Base-by-base conservation (phyloP, 208 protist genomes). In the Endotrypanum monterogeii region DNA sequence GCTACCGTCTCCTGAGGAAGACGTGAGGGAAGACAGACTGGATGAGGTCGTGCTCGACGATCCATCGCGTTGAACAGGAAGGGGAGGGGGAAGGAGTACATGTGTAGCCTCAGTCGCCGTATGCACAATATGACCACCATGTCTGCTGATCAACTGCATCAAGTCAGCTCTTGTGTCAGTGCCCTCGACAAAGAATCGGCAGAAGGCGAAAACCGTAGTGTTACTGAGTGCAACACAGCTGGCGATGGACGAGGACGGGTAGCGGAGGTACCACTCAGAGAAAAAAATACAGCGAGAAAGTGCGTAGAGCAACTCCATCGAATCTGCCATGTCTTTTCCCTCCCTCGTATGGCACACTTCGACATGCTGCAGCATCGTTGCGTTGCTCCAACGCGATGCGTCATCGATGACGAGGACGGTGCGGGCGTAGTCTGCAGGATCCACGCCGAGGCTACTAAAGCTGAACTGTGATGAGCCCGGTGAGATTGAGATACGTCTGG, bases 281-380 rank as follows among this genome's bases (percentile, higher is more conserved):
- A 93, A 80, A 1, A 81, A 71, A 16, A 94, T 73, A 51, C 87
- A 93, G 20, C 69, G 76, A 9, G 84, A 93, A 35, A 94, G 82
- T 23, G 87, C 89, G 68, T 87, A 82, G 6, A 96, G 73, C 9
- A 96, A 83, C 54, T 89, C 86, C 76, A 93, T 85, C 12, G 90
- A 95, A 32, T 63, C 51, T 8, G 71, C 44, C 37, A 51, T 56
- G 23, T 41, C 67, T 7, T 25, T 12, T 20, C 51, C 67, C 11
- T 79, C 72, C 9, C 14, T 39, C 7, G 67, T 56, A 69, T 96
- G 89, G 23, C 68, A 23, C 32, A 93, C 89, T 25, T 83, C 76
- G 0, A 93, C 69, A 41, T 89, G 57, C 67, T 92, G 87, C 52
- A 84, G 60, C 32, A 62, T 46, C 41, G 92, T 66, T 14, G 72